phyloP scores from a whole-genome alignment of 1,284 basidiomycete species.

The Sutorius eximius region DNA sequence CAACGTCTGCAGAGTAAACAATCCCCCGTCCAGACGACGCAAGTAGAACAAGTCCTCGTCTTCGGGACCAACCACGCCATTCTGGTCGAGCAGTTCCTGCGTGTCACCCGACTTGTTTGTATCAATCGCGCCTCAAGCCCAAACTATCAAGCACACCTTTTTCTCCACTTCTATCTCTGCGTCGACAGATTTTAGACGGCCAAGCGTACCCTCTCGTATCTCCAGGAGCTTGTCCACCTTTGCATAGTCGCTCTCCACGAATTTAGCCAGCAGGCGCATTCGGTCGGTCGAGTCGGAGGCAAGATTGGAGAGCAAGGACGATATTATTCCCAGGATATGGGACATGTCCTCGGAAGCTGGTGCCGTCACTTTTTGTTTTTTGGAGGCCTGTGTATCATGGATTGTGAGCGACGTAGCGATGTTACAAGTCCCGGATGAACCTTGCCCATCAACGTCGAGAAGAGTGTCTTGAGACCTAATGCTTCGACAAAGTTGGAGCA shows the following conservation, averaged over 20 bases:
- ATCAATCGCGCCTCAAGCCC: neutral
- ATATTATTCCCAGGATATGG: conserved; percentile 86
- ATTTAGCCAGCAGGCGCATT: conserved; percentile 87
- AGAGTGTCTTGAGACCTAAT: conserved; percentile 85
- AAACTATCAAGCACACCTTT: conserved; percentile 45
- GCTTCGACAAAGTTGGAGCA: conserved; percentile 89
- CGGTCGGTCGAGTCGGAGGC: conserved; percentile 81
- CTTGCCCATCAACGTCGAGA: conserved; percentile 92
- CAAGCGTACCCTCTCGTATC: conserved; percentile 70
- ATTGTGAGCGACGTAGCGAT: conserved; percentile 4
- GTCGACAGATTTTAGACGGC: conserved; percentile 60
- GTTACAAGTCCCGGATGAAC: conserved; percentile 39
- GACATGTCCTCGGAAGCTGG: conserved; percentile 80
- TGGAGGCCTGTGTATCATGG: conserved; percentile 41
- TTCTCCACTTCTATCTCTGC: conserved; percentile 65
- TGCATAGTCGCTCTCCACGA: conserved; percentile 89
- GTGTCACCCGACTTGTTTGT: neutral
- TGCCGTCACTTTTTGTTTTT: conserved; percentile 60
- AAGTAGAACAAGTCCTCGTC: conserved; percentile 83
- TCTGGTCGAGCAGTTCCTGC: conserved; percentile 56
- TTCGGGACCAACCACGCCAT: conserved; percentile 58
- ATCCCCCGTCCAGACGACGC: conserved; percentile 78
- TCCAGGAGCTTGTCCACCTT: conserved; percentile 93
- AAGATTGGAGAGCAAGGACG: conserved; percentile 87
- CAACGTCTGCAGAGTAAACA: conserved; percentile 86